Evolutionary conservation across 176 grass and related monocot genomes (phyloP).

Genomic region (Aegilops longissima): DNA sequence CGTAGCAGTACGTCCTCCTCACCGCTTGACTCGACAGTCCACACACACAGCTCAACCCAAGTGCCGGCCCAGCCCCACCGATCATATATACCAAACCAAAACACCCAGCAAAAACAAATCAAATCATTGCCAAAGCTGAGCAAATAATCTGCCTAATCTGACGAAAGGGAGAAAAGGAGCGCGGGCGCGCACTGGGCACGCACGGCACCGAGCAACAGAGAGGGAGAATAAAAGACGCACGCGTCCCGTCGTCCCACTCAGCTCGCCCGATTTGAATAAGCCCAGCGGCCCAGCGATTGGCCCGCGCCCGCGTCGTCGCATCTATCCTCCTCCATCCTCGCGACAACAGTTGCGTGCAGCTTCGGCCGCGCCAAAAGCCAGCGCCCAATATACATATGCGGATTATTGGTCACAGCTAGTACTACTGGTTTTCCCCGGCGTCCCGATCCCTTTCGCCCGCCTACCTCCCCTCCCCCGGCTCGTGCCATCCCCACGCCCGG

Average conservation of each 20-base stretch:
- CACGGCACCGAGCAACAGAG: background rate
- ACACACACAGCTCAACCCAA: background rate
- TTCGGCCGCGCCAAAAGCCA: constrained; percentile 17
- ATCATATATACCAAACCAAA: too few relatives aligned
- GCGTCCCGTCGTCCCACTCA: background rate
- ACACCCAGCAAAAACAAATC: background rate
- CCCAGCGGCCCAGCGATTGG: background rate
- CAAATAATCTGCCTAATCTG: background rate
- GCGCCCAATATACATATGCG: background rate
- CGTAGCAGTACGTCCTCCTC: background rate
- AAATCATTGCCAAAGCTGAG: background rate
- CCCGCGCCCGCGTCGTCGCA: background rate
- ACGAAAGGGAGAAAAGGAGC: background rate
- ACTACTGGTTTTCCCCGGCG: background rate
- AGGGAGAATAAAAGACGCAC: background rate
- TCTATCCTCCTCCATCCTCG: background rate
- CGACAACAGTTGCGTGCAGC: background rate
- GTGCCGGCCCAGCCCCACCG: too few relatives aligned
- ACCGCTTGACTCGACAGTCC: background rate
- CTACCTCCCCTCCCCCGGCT: background rate
- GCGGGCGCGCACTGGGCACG: background rate
- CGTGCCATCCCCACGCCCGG: constrained; percentile 27
- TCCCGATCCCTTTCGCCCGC: constrained; percentile 1
- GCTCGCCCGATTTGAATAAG: background rate
- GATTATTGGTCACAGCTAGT: too few relatives aligned